Evolutionary conservation across 129 eudicot species (phyloP), one percentile per base, ranked within the genome.

Genomic region (Heracleum sosnowskyi): DNA sequence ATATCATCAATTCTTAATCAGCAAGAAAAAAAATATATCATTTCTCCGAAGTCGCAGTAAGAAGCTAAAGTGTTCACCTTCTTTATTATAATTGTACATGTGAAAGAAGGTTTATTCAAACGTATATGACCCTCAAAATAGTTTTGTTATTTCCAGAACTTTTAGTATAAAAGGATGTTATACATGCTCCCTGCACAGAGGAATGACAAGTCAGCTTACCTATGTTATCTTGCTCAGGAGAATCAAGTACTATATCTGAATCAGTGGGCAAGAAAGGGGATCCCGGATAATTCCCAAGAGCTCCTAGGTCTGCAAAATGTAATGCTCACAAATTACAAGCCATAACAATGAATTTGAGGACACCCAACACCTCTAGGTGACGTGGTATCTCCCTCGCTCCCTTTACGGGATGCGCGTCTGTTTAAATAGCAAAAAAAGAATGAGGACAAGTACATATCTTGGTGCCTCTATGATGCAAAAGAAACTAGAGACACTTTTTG

Each of bases 221-320:
- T 80, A 95, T 87, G 85, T 90, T 96, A 31, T 95, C 97, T 77
- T 84, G 97, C 75, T 94, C 96, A 0, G 97, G 98, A 86, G 97
- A 92, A 83, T 95, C 92, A 39, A 95, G 98, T 78, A 95, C 81
- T 81, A 95, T 90, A 79, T 95, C 98, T 41, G 98, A 95, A 90
- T 95, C 98, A 83, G 98, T 91, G 69, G 87, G 97, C 83, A 91
- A 82, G 77, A 91, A 95, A 2, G 98, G 97, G 20, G 98, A 95
- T 76, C 97, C 94, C 46, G 96, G 92, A 87, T 95, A 95, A 81
- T 95, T 95, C 84, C 98, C 97, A 77, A 91, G 91, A 42, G 96
- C 90, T 76, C 93, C 93, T 46, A 89, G 82, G 86, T 95, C 98
- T 95, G 92, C 64, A 26, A 86, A 44, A 73, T 20, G 13, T 28